Base-by-base conservation (phyloP, 2,329 filamentous ascomycete species). In the Pseudogymnoascus sp. region DNA sequence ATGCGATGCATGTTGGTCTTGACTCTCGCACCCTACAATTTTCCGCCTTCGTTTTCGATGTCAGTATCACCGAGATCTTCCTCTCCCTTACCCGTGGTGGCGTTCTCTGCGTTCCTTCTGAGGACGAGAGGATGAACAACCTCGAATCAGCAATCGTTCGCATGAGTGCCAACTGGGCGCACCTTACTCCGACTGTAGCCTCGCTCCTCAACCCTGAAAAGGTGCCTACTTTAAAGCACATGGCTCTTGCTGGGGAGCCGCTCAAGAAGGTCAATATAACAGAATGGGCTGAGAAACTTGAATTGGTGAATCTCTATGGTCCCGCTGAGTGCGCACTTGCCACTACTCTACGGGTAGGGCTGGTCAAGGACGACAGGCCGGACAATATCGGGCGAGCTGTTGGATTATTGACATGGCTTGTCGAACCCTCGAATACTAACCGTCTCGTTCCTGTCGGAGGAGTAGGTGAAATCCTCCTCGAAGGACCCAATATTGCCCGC, bases 301-400 rank as follows among this genome's bases (percentile, higher is more conserved):
- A 75, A 14, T 70, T 78, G 38, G 63, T 76, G 61, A 78, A 78
- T 69, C 72, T 70, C 0, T 96, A 96, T 71, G 91, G 91, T 0
- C 92, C 92, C 1, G 96, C 91, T 0, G 91, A 96, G 76, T 90
- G 90, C 5, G 85, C 66, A 7, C 61, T 67, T 21, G 53, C 31
- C 5, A 44, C 16, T 59, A 65, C 60, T 4, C 42, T 60, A 60
- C 40, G 36, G 37, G 11, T 21, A 42, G 23, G 60, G 59, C 36
- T 62, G 12, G 16, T 10, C 5, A 31, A 31, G 53, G 11, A 31
- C 12, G 34, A 59, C 25, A 37, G 31, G 34, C 53, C 53, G 5
- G 34, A 59, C 16, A 36, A 50, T 40, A 56, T 16, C 46, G n/a
- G 42, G 36, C 6, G 18, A 25, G 37, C 14, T 5, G 28, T 65